Evolutionary conservation across 495 filamentous ascomycete species (phyloP).

Genomic region (Neurospora sp.): DNA sequence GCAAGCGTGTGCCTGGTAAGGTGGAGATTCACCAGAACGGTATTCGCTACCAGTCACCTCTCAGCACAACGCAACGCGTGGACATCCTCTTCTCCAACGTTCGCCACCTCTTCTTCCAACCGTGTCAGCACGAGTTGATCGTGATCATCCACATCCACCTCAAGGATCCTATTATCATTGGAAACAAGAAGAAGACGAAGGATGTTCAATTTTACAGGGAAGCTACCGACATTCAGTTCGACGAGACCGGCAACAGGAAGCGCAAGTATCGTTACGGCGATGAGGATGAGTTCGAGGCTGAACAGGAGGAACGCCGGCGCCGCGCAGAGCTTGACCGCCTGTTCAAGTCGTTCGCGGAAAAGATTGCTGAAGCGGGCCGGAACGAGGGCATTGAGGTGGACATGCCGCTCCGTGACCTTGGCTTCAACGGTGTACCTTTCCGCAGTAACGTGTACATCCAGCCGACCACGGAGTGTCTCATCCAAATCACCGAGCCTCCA

Average conservation of each 20-base stretch:
- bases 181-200: constrained; percentile 92
- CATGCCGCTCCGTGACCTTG: constrained; percentile 91
- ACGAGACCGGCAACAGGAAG: constrained; percentile 96
- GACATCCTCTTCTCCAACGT: constrained; percentile 98
- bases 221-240: constrained; percentile 96
- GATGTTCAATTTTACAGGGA: constrained; percentile 98
- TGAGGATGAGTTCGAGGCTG: constrained; percentile 96
- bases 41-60: constrained; percentile 89
- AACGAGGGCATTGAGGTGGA: constrained; percentile 80
- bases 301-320: constrained; percentile 91
- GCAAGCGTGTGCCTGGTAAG: constrained; percentile 89
- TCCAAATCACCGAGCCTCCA: constrained; percentile 92
- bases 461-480: constrained; percentile 95
- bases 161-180: constrained; percentile 96
- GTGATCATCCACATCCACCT: constrained; percentile 97
- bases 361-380: constrained; percentile 86
- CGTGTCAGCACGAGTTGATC: constrained; percentile 88
- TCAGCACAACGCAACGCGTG: constrained; percentile 68
- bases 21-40: constrained; percentile 98
- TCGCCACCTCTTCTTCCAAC: constrained; percentile 98
- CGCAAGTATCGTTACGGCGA: constrained; percentile 97
- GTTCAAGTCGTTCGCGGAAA: constrained; percentile 96
- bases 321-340: constrained; percentile 85
- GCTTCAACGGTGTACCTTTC: constrained; percentile 92
- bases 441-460: constrained; percentile 90